phyloP scores from a whole-genome alignment of 257 asterid genomes.

The Solanum ahanhuiri region DNA sequence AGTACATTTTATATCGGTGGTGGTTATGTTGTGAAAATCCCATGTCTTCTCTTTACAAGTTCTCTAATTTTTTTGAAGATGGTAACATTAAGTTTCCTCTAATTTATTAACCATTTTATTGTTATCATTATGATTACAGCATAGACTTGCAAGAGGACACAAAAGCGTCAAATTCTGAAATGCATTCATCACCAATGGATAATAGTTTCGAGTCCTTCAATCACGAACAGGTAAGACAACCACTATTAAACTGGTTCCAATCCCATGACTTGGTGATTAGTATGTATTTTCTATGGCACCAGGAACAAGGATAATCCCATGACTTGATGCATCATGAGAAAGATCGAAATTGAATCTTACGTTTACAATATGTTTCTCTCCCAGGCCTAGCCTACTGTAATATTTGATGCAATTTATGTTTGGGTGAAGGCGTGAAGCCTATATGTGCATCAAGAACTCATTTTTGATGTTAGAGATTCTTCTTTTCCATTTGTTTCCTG shows the following conservation, averaged over 20 bases:
- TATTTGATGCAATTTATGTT: neutral
- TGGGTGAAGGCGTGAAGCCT: neutral
- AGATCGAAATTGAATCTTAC: neutral
- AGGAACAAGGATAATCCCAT: neutral
- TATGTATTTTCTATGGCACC: neutral
- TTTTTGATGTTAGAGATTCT: too few species aligned
- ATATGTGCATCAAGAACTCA: neutral
- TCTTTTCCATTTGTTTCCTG: too few species aligned
- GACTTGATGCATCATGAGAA: neutral
- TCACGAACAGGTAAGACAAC: constrained; percentile 38
- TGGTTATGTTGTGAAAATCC: neutral
- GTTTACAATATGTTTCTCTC: neutral
- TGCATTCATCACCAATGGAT: constrained; percentile 27
- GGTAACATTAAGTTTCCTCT: neutral
- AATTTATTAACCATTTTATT: neutral
- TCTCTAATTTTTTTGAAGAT: neutral
- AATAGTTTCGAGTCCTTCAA: constrained; percentile 27
- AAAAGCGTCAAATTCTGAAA: constrained; percentile 17
- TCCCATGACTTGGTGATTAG: neutral
- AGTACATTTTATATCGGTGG: neutral
- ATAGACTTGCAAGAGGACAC: constrained; percentile 39
- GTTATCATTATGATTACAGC: constrained; percentile 29
- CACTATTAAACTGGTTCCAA: neutral
- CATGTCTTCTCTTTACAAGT: neutral
- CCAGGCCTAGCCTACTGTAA: neutral